Evolutionary conservation across 2,329 filamentous ascomycete genomes (phyloP).

Genomic region (Aspergillus sp.): DNA sequence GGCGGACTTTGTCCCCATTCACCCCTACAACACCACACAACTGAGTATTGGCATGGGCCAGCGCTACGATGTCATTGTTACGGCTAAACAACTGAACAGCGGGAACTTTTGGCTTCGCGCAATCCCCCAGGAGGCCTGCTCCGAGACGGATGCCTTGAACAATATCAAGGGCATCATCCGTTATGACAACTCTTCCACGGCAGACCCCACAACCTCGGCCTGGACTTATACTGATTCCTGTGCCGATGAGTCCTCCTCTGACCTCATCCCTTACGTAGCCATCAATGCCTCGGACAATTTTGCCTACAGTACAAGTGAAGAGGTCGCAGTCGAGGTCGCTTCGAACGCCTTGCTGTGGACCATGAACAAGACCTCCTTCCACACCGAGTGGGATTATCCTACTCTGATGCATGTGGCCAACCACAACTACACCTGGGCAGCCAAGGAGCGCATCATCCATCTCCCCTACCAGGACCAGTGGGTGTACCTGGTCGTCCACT

Average conservation of each 20-base stretch:
- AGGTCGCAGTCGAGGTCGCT: background rate
- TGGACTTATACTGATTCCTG: conserved; percentile 25
- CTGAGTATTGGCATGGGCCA: conserved; percentile 48
- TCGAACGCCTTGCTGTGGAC: background rate
- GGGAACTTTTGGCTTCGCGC: conserved; percentile 48
- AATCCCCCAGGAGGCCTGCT: conserved; percentile 27
- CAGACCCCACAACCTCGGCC: conserved; percentile 26
- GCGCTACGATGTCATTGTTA: conserved; percentile 52
- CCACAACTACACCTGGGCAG: background rate
- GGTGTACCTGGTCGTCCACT: conserved; percentile 36
- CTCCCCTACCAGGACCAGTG: conserved; percentile 21
- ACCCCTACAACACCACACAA: conserved; percentile 61
- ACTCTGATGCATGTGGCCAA: background rate
- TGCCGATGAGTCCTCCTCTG: conserved; percentile 27
- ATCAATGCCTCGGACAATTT: conserved; percentile 16
- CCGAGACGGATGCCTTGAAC: conserved; percentile 19
- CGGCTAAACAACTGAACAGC: conserved; percentile 38
- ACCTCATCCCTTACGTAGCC: conserved; percentile 27
- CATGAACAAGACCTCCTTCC: background rate
- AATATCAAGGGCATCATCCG: conserved; percentile 28
- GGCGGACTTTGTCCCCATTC: conserved; percentile 63
- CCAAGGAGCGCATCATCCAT: background rate
- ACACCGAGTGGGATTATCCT: background rate
- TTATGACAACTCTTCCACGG: conserved; percentile 24
- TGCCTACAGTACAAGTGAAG: background rate